Conservation (phyloP, 331 rosid genomes). For the Pyracantha coccinea region DNA sequence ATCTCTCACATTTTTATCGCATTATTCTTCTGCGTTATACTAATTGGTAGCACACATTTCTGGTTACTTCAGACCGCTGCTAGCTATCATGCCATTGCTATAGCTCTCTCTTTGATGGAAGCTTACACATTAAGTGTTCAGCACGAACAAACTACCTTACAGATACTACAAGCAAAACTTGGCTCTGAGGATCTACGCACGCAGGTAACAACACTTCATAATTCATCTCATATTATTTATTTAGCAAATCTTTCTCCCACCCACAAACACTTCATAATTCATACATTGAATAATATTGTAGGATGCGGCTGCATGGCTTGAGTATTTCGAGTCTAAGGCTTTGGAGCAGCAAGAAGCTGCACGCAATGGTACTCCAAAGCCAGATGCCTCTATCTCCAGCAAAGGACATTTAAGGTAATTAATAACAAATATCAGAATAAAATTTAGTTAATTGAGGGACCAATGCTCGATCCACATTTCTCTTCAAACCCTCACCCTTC, state of each 20-base stretch:
- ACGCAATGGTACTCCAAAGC: conserved; percentile 94
- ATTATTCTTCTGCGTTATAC: neutral
- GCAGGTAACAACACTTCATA: conserved; percentile 48
- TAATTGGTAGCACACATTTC: neutral
- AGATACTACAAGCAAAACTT: conserved; percentile 92
- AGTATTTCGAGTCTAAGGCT: conserved; percentile 98
- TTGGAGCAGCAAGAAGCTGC: conserved; percentile 99
- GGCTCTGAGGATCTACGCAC: conserved; percentile 95
- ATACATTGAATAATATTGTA: conserved; percentile 19
- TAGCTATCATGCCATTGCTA: conserved; percentile 98
- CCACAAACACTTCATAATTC: neutral
- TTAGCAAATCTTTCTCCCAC: conserved; percentile 5
- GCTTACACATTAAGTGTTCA: conserved; percentile 94
- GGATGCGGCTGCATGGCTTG: conserved; percentile 99
- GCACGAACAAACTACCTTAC: conserved; percentile 95
- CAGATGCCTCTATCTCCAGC: conserved; percentile 99
- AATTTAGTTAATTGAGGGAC: too few species aligned
- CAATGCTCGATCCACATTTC: too few species aligned
- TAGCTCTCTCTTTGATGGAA: conserved; percentile 98
- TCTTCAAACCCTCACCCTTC: too few species aligned
- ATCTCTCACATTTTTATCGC: neutral
- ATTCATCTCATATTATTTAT: neutral
- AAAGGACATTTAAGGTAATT: conserved; percentile 92
- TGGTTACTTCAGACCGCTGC: conserved; percentile 80
- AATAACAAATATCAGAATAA: neutral